Evolutionary conservation across 2,329 filamentous ascomycete genomes (phyloP).

Genomic region (Teratosphaeria gauchensis): DNA sequence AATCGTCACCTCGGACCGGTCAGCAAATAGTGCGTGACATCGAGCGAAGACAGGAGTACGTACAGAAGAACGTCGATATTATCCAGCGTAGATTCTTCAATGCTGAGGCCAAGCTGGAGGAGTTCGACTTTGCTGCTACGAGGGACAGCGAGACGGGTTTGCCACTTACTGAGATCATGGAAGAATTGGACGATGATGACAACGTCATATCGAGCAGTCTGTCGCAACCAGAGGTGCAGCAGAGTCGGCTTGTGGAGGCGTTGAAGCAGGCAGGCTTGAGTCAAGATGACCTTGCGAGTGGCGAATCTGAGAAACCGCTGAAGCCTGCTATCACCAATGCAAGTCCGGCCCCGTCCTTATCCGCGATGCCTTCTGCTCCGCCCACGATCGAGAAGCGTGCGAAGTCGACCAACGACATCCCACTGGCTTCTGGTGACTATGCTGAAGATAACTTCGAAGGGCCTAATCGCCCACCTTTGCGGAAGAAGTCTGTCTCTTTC

Average conservation of each 20-base stretch:
- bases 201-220: conserved; percentile 58
- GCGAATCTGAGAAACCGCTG: conserved; percentile 4
- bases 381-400: neutral
- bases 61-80: conserved; percentile 67
- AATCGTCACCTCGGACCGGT: conserved; percentile 39
- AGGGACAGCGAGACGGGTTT: conserved; percentile 54
- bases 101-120: conserved; percentile 60
- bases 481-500: conserved; percentile 54
- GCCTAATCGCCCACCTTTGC: conserved; percentile 13
- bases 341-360: conserved; percentile 2
- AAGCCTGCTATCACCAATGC: conserved; percentile 10
- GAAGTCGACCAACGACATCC: neutral
- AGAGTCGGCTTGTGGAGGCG: conserved; percentile 59
- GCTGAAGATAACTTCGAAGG: conserved; percentile 3
- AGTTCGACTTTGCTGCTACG: conserved; percentile 34
- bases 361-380: neutral
- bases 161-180: conserved; percentile 81
- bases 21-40: conserved; percentile 60
- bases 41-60: conserved; percentile 75
- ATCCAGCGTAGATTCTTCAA: conserved; percentile 62
- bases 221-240: conserved; percentile 52
- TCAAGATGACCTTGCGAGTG: conserved; percentile 18
- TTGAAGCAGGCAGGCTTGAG: conserved; percentile 66
- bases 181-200: conserved; percentile 83
- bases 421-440: neutral